Percentiles rank a stretch among this genome's conserved stretches.
phyloP scores from a whole-genome alignment of 768 basidiomycete species.

The Trametopsis cervina region DNA sequence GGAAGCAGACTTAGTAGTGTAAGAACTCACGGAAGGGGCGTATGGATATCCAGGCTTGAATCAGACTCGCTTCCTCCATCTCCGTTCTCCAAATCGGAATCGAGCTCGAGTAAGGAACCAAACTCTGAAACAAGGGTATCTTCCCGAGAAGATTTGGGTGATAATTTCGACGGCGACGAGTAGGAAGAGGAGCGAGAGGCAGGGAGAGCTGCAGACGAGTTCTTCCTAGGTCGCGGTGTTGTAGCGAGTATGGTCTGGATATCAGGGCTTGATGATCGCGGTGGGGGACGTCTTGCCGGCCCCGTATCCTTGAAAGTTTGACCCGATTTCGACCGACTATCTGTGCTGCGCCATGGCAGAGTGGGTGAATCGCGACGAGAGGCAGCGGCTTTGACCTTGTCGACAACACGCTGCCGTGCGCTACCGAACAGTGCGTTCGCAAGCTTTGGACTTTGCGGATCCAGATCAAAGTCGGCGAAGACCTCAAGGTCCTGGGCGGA shows the following conservation, averaged over 20 bases:
- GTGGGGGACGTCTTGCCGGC: no score
- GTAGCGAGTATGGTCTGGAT: slow-evolving; percentile 25
- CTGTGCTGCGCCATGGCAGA: slow-evolving; percentile 6
- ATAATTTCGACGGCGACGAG: no score
- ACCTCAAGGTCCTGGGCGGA: slow-evolving; percentile 11
- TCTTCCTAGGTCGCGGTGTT: slow-evolving; percentile 26
- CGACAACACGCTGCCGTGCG: slow-evolving; percentile 8
- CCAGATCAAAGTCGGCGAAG: slow-evolving; percentile 9
- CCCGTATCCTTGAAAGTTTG: no score
- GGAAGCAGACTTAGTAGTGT: neutral
- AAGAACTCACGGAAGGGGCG: slow-evolving; percentile 31
- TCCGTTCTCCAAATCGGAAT: slow-evolving; percentile 15
- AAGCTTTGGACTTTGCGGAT: slow-evolving; percentile 12
- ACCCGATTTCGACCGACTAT: no score
- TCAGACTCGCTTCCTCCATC: slow-evolving; percentile 29
- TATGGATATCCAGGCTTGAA: slow-evolving; percentile 33
- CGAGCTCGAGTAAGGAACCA: slow-evolving; percentile 6
- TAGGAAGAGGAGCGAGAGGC: no score
- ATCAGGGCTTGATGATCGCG: slow-evolving; percentile 25
- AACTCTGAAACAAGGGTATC: slow-evolving; percentile 5
- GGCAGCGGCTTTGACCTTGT: slow-evolving; percentile 12
- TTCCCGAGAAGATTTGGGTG: slow-evolving; percentile 4
- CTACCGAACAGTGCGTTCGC: slow-evolving; percentile 19
- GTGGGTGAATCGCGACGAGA: slow-evolving; percentile 6
- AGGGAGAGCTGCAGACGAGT: slow-evolving; percentile 17